Conservation (phyloP, 2,329 filamentous ascomycete genomes). For the Claviceps monticola region DNA sequence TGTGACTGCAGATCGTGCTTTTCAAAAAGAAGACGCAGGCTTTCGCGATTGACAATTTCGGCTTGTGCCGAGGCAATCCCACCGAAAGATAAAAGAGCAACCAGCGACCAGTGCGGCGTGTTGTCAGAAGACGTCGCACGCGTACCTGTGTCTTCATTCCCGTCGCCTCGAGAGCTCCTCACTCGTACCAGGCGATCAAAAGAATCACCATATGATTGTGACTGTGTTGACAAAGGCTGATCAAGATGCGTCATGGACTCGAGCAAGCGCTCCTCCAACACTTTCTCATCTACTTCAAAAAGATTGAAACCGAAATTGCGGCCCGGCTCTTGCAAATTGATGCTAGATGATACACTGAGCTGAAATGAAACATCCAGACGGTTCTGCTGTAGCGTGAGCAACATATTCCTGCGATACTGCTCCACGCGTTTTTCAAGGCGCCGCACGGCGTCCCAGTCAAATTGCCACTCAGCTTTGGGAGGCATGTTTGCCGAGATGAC, state of each 20-base stretch:
- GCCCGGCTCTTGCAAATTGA: constrained; percentile 4
- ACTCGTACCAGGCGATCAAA: constrained; percentile 27
- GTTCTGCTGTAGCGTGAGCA: constrained; percentile 11
- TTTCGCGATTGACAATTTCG: constrained; percentile 61
- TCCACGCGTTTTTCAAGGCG: constrained; percentile 45
- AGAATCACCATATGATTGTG: constrained; percentile 16
- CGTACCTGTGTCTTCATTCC: background rate
- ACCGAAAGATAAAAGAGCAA: constrained; percentile 60
- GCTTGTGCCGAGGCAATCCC: constrained; percentile 64
- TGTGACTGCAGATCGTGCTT: constrained; percentile 60
- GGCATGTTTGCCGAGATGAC: constrained; percentile 32
- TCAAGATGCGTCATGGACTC: constrained; percentile 34
- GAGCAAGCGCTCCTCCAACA: constrained; percentile 34
- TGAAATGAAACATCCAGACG: constrained; percentile 1
- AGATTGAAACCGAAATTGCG: constrained; percentile 22
- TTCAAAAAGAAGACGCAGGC: constrained; percentile 61
- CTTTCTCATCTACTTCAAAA: constrained; percentile 32
- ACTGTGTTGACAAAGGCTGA: constrained; percentile 16
- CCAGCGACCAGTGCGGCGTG: constrained; percentile 42
- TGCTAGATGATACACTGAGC: background rate
- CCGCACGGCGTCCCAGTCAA: constrained; percentile 57
- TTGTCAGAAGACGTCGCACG: constrained; percentile 18
- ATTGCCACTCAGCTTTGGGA: constrained; percentile 52
- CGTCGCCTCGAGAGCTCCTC: constrained; percentile 20
- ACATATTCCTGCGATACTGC: constrained; percentile 19